These are phyloP conservation scores for Oxytropis ochrocephala DNA, from an alignment of 306 rosid genomes.

Conservation along the genomic window DNA sequence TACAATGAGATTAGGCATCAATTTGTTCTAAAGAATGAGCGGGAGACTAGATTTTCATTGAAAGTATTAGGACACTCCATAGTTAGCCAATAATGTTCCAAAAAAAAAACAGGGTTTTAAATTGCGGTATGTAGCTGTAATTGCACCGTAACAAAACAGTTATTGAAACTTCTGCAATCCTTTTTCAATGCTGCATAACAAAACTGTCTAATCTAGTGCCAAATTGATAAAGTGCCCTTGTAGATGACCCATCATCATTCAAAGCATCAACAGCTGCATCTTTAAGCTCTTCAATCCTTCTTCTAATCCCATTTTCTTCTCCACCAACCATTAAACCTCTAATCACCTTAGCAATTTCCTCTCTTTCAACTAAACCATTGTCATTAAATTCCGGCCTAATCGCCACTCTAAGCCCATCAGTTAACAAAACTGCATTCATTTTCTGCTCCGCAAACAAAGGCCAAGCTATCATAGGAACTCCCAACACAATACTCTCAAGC, in stretches of 20 bases:
- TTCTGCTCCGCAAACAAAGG: slow-evolving; percentile 27
- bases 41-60: no score
- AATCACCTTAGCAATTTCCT: slow-evolving; percentile 14
- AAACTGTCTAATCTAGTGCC: not conserved
- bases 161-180: no score
- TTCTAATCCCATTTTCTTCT: not conserved
- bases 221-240: not conserved
- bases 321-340: not conserved
- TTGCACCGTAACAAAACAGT: no score
- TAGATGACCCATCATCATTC: slow-evolving; percentile 16
- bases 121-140: no score
- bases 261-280: slow-evolving; percentile 5
- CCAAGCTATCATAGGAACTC: slow-evolving; percentile 27
- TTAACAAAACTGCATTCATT: slow-evolving; percentile 16
- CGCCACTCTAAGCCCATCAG: slow-evolving; percentile 13
- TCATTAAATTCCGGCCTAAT: slow-evolving; percentile 7
- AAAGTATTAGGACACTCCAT: no score
- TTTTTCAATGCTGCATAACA: not conserved
- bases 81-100: no score
- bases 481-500: slow-evolving; percentile 14
- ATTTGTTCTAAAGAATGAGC: no score
- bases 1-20: no score
- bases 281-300: not conserved
- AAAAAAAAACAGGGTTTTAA: no score
- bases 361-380: not conserved